A percentile compares a stretch with the other conserved stretches of the same genome.
phyloP scores from a whole-genome alignment of 2,329 filamentous ascomycete species.

The Botryosphaeria agaves region DNA sequence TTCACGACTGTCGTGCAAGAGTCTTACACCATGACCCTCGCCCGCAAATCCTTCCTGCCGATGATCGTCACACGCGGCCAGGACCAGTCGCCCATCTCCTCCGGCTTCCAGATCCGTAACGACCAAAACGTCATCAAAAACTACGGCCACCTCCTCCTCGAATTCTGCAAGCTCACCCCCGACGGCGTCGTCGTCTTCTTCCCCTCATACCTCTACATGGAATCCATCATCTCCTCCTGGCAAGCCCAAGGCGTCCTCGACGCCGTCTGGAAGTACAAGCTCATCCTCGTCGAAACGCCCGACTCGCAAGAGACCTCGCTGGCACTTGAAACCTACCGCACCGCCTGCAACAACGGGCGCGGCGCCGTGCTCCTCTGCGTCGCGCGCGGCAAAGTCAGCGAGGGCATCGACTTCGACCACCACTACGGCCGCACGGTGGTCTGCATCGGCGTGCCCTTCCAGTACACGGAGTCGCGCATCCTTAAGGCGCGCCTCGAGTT shows the following conservation, averaged over 20 bases:
- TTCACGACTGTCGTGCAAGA: conserved; percentile 89
- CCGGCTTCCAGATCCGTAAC: conserved; percentile 86
- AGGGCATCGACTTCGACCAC: conserved; percentile 98
- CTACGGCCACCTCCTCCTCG: conserved; percentile 81
- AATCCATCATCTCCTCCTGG: conserved; percentile 98
- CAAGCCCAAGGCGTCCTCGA: conserved; percentile 97
- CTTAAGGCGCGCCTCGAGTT: conserved; percentile 92
- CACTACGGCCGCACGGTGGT: conserved; percentile 93
- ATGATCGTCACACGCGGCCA: conserved; percentile 95
- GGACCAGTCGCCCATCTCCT: conserved; percentile 85
- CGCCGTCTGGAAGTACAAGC: conserved; percentile 97
- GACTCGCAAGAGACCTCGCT: conserved; percentile 94
- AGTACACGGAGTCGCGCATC: conserved; percentile 96
- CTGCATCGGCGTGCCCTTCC: conserved; percentile 93
- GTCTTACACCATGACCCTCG: conserved; percentile 93
- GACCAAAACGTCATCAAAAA: conserved; percentile 95
- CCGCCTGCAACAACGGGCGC: conserved; percentile 90
- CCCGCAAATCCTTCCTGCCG: conserved; percentile 83
- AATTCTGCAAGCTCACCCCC: conserved; percentile 90
- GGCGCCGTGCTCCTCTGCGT: conserved; percentile 89
- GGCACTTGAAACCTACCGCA: conserved; percentile 89
- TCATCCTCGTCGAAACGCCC: conserved; percentile 93
- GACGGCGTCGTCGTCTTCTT: conserved; percentile 99
- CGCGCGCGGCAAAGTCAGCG: conserved; percentile 89
- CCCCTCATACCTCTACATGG: conserved; percentile 97